Base-by-base conservation (phyloP, 2,329 filamentous ascomycete genomes). In the Curvularia sp. region DNA sequence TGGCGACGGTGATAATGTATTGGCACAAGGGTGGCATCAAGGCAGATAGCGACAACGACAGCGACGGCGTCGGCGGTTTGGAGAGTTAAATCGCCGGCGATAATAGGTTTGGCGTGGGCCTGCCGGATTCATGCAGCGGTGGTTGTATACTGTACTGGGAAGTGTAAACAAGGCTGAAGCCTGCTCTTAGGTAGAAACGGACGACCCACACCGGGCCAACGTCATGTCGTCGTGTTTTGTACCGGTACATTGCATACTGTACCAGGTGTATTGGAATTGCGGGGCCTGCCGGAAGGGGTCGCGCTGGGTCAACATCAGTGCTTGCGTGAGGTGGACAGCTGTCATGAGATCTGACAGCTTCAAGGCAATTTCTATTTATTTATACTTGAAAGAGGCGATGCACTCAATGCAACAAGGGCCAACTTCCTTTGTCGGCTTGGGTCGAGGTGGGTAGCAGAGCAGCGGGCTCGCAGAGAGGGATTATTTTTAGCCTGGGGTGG, bases 121-220 rank as follows among this genome's bases (percentile, higher is more conserved):
- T n/a, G 21, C 30, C 21, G 30, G 28, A 19, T 15, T 49, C 13
- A 23, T 38, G 46, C 43, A 13, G 30, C 43, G 7, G 30, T 49
- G 18, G 21, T 8, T 39, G 32, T 4, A 36, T 50, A 36, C 38
- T 52, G 18, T 12, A 39, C 30, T 23, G 32, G 32, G 21, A 36
- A 36, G 19, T n/a, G 34, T 43, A 45, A 45, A 43, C 49, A 43
- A 21, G 41, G 38, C 27, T 36, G 27, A 13, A 7, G 28, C 15
- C 54, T 54, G 55, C 39, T 45, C 45, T 38, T 54, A 50, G 51
- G 54, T 54, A 50, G 51, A 57, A 54, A 57, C 45, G 23, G 36
- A 3, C 15, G 43, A 12, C 39, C 19, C 39, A 25, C 46, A 34
- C 46, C 42, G 34, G 49, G 43, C 19, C 36, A 49, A 60, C 57